phyloP scores from a whole-genome alignment of 306 rosid genomes.

The Nissolia schottii region DNA sequence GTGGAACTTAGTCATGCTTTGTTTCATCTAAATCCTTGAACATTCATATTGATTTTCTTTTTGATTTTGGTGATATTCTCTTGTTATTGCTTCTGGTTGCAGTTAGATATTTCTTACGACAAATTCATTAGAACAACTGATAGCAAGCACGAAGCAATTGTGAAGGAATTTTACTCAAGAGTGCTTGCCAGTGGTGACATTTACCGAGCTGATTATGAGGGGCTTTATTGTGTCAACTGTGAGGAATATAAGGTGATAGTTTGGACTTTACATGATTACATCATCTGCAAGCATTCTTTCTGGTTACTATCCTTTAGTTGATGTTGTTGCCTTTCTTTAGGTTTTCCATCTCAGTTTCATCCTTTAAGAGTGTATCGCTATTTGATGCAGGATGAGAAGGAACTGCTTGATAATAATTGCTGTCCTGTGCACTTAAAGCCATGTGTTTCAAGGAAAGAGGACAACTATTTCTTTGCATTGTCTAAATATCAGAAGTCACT shows the following conservation, averaged over 20 bases:
- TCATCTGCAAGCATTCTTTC: background rate
- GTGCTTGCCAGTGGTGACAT: slow-evolving; percentile 89
- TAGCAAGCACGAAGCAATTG: slow-evolving; percentile 81
- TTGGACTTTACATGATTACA: background rate
- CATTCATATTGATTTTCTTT: background rate
- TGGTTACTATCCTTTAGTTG: background rate
- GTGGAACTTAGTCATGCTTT: background rate
- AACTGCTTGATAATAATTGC: slow-evolving; percentile 69
- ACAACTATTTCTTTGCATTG: slow-evolving; percentile 84
- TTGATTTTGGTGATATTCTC: background rate
- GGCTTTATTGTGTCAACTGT: slow-evolving; percentile 91
- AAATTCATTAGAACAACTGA: slow-evolving; percentile 91
- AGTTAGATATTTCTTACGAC: slow-evolving; percentile 85
- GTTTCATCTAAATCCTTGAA: background rate
- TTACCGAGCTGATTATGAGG: slow-evolving; percentile 91
- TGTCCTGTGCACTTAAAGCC: slow-evolving; percentile 92
- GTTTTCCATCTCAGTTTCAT: slow-evolving; percentile 7
- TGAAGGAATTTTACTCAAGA: slow-evolving; percentile 86
- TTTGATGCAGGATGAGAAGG: slow-evolving; percentile 80
- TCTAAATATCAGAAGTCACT: slow-evolving; percentile 73
- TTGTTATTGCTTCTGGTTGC: slow-evolving; percentile 21
- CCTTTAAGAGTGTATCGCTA: slow-evolving; percentile 8
- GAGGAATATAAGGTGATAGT: slow-evolving; percentile 87
- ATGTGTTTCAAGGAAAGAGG: slow-evolving; percentile 87
- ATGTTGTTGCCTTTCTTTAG: background rate